Base-by-base conservation (phyloP, 306 rosid genomes). In the Corylus avellana region DNA sequence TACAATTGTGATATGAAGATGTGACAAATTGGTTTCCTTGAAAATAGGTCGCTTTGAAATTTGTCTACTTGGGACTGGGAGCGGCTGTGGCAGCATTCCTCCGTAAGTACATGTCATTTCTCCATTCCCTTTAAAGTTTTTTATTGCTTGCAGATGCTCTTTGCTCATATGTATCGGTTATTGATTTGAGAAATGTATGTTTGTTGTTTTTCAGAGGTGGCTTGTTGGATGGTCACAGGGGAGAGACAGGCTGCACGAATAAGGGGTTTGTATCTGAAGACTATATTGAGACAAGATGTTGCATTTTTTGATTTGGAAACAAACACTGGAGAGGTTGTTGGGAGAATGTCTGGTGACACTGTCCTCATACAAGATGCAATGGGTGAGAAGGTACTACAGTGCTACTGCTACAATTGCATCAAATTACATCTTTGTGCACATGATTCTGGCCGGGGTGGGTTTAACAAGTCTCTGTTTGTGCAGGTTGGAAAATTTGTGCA, bases 401-500 rank as follows among this genome's bases (percentile, higher is more conserved):
- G 48, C 25, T 22, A 0, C 70, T 35, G 49, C 46, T 37, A 35
- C 22, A 37, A 17, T 63, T 63, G 6, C 71, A 37, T 66, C 13
- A 35, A 63, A 63, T 12, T 16, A 2, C 14, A 27, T 64, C 8
- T 35, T 32, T 63, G 39, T 62, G 70, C 70, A 16, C 20, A 37
- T 13, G 46, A 35, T 48, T 20, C 25, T 29, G 74, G 39, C 39
- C 39, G 4, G 25, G 25, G 25, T 22, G 44, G 22, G 8, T 75
- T 55, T 56, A 6, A 59, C 49, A 11, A 49, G 25, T 22, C 12
- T 39, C 14, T 37, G 29, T 66, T 74, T 56, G 6, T 82, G 83
- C 86, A 92, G 97, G 97, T 92, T 72, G 97, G 95, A 61, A 86
- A 86, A 59, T 81, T 88, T 81, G 50, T 90, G 79, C 95, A 92